Percentiles rank a stretch among this genome's conserved stretches.
Evolutionary conservation across 768 basidiomycete genomes (phyloP).

Genomic region (Boletus patriciae): DNA sequence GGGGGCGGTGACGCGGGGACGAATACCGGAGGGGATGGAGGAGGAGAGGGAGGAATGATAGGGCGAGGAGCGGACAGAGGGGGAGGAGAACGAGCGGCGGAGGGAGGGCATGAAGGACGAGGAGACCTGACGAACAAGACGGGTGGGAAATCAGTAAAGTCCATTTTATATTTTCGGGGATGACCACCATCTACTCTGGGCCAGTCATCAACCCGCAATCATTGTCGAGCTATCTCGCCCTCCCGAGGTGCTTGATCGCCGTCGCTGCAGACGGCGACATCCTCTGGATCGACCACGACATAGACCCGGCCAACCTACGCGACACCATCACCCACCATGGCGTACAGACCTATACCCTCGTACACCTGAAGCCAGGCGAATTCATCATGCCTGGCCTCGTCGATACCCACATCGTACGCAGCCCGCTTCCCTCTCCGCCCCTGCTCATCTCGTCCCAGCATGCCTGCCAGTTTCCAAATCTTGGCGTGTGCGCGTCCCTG

Average conservation of each 20-base stretch:
- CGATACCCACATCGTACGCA: slow-evolving; percentile 86
- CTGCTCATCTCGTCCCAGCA: slow-evolving; percentile 25
- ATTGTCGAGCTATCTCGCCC: slow-evolving; percentile 42
- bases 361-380: slow-evolving; percentile 48
- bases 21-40: slow-evolving; percentile 33
- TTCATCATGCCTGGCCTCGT: slow-evolving; percentile 88
- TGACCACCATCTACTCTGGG: slow-evolving; percentile 51
- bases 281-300: slow-evolving; percentile 68
- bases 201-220: slow-evolving; percentile 55
- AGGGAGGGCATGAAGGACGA: slow-evolving; percentile 63
- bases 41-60: slow-evolving; percentile 51
- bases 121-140: slow-evolving; percentile 22
- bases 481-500: slow-evolving; percentile 33
- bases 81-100: slow-evolving; percentile 72
- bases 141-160: slow-evolving; percentile 35
- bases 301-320: slow-evolving; percentile 46
- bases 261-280: slow-evolving; percentile 57
- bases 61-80: slow-evolving; percentile 66
- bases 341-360: slow-evolving; percentile 31
- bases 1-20: slow-evolving; percentile 39
- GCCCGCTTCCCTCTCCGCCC: neutral
- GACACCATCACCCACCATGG: slow-evolving; percentile 54
- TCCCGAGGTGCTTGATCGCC: slow-evolving; percentile 55
- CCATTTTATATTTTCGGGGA: slow-evolving; percentile 48
- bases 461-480: slow-evolving; percentile 44